Evolutionary conservation across 2,329 filamentous ascomycete genomes (phyloP).

Genomic region (Metarhizium anisopliae): DNA sequence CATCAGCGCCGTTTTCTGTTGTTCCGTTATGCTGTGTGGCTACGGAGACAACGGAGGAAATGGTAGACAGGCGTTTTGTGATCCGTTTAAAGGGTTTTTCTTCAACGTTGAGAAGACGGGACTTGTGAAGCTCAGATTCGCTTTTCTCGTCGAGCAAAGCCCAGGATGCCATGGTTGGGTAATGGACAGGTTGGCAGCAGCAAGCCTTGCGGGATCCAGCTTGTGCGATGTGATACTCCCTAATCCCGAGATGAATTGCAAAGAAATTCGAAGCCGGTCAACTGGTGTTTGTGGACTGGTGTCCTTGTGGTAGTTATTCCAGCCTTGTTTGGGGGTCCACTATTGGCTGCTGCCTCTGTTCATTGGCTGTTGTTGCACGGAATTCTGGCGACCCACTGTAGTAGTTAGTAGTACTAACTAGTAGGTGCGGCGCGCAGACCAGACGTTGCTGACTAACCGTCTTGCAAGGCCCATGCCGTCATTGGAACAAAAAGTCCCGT

Average conservation of each 20-base stretch:
- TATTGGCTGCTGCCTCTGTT: neutral
- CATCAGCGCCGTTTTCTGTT: slow-evolving; percentile 31
- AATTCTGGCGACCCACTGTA: no score
- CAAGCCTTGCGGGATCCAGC: neutral
- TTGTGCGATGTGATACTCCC: neutral
- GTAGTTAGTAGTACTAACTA: neutral
- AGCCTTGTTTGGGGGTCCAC: neutral
- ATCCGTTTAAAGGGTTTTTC: slow-evolving; percentile 88
- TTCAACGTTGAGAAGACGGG: slow-evolving; percentile 79
- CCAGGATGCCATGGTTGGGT: slow-evolving; percentile 39
- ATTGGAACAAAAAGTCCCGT: neutral
- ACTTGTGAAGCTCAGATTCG: slow-evolving; percentile 79
- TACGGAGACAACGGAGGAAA: slow-evolving; percentile 49
- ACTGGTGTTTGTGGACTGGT: no score
- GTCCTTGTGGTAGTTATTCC: no score
- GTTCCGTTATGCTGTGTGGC: slow-evolving; percentile 12
- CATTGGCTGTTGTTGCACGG: neutral
- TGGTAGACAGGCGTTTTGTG: slow-evolving; percentile 66
- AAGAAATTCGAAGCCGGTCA: no score
- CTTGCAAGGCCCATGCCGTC: neutral
- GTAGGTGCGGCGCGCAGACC: neutral
- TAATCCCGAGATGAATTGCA: neutral
- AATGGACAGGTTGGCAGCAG: neutral
- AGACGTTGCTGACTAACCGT: neutral
- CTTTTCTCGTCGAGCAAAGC: slow-evolving; percentile 64